Percentiles rank a stretch among this genome's conserved stretches.
Conservation (phyloP, 768 basidiomycete species). For the Rubroboletus pulcherrimus region DNA sequence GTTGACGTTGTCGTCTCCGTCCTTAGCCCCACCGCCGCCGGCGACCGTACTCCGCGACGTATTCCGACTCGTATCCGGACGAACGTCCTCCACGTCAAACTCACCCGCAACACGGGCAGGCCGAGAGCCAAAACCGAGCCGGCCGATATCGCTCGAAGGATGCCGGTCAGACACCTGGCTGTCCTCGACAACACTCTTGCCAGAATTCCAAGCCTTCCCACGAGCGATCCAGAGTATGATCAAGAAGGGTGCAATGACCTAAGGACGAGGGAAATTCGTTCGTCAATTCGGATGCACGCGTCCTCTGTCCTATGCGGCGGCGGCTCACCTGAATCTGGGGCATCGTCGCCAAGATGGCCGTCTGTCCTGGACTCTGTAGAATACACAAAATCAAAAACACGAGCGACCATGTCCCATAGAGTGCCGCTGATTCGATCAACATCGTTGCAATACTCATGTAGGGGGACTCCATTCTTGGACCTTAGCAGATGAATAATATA, state of each 20-base stretch:
- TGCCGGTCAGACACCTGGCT: neutral
- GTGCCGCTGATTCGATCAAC: conserved; percentile 23
- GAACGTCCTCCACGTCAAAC: neutral
- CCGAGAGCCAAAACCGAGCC: conserved; percentile 10
- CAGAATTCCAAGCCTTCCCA: conserved; percentile 16
- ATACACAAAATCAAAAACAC: conserved; percentile 20
- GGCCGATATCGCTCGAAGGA: neutral
- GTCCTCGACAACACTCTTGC: neutral
- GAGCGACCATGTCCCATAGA: conserved; percentile 26
- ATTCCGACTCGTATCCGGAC: neutral
- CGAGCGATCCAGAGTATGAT: conserved; percentile 25
- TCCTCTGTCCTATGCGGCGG: neutral
- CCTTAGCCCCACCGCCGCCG: neutral
- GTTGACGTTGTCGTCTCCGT: neutral
- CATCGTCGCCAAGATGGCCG: conserved; percentile 22
- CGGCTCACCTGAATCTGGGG: conserved; percentile 21
- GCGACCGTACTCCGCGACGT: conserved; percentile 13
- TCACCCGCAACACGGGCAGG: neutral
- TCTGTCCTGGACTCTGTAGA: conserved; percentile 14
- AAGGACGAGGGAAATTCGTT: neutral
- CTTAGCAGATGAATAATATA: conserved; percentile 2
- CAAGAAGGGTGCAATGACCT: conserved; percentile 27
- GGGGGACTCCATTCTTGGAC: conserved; percentile 13
- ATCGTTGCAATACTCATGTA: conserved; percentile 22
- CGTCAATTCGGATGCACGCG: neutral